These are phyloP conservation scores for Omphalotus olearius DNA, from an alignment of 1,284 basidiomycete genomes.

Conservation along the genomic window DNA sequence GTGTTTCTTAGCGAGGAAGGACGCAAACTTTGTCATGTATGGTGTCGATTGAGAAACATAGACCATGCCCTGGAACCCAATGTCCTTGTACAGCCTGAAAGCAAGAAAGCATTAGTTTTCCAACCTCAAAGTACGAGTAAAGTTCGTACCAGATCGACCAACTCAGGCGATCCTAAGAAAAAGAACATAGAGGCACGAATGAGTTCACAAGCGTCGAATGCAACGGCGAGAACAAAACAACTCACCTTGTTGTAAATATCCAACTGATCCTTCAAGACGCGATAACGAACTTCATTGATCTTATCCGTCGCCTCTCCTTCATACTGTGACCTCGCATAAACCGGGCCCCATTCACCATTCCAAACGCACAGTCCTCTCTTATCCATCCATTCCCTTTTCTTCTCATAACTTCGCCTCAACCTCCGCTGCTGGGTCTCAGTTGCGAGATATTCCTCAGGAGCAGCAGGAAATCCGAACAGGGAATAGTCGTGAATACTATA, in stretches of 20 bases:
- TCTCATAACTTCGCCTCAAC: slow-evolving; percentile 52
- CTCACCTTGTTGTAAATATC: slow-evolving; percentile 61
- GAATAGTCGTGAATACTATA: slow-evolving; percentile 78
- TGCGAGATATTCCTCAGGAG: slow-evolving; percentile 50
- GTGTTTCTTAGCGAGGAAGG: slow-evolving; percentile 63
- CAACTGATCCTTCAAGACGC: slow-evolving; percentile 71
- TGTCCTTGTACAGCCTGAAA: slow-evolving; percentile 73
- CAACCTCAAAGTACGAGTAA: background rate
- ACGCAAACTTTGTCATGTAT: slow-evolving; percentile 60
- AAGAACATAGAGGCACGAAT: background rate
- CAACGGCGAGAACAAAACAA: background rate
- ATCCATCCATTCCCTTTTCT: slow-evolving; percentile 71
- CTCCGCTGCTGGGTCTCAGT: slow-evolving; percentile 49
- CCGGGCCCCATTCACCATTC: slow-evolving; percentile 60
- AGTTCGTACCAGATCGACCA: slow-evolving; percentile 70
- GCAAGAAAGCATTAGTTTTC: background rate
- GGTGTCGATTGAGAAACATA: slow-evolving; percentile 63
- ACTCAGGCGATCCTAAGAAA: slow-evolving; percentile 54
- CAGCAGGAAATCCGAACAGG: slow-evolving; percentile 52
- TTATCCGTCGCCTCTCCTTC: slow-evolving; percentile 54
- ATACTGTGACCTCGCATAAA: slow-evolving; percentile 41
- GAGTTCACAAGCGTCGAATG: background rate
- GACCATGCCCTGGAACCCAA: slow-evolving; percentile 83
- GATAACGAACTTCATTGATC: slow-evolving; percentile 66
- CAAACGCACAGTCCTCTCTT: slow-evolving; percentile 60